Percentiles rank a stretch among this genome's conserved stretches.
Conservation (phyloP, 129 eudicot species). For the Arctium lappa region DNA sequence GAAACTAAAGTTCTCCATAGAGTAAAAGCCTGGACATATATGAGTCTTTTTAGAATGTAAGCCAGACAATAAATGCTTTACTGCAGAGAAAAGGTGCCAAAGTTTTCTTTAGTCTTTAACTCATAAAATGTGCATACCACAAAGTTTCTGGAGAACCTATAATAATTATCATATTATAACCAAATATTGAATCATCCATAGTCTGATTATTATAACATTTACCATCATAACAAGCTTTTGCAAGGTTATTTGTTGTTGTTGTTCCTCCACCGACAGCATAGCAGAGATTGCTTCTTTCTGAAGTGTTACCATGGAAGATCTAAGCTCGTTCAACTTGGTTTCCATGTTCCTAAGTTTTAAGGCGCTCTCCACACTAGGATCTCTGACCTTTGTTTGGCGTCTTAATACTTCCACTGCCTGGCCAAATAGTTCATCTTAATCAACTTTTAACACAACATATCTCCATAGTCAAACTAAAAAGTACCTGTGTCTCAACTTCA, state of each 20-base stretch:
- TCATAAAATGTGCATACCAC: not conserved
- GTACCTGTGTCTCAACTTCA: slow-evolving; percentile 90
- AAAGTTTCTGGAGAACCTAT: not conserved
- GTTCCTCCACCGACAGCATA: slow-evolving; percentile 88
- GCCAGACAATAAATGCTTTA: not conserved
- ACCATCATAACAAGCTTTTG: slow-evolving; percentile 84
- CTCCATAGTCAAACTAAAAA: not conserved
- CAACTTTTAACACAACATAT: not conserved
- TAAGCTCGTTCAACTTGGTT: slow-evolving; percentile 55
- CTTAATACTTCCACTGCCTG: slow-evolving; percentile 83
- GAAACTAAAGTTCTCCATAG: slow-evolving; percentile 1
- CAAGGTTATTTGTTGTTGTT: slow-evolving; percentile 77
- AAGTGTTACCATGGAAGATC: slow-evolving; percentile 64
- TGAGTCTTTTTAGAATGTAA: not conserved
- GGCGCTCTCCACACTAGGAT: slow-evolving; percentile 56
- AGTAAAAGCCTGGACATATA: not conserved
- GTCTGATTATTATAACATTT: slow-evolving; percentile 9
- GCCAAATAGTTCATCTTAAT: not conserved
- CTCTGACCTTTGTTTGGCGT: slow-evolving; percentile 61
- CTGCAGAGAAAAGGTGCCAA: not conserved
- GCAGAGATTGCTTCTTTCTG: slow-evolving; percentile 86
- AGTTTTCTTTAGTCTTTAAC: too few relatives aligned
- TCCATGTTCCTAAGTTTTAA: slow-evolving; percentile 73
- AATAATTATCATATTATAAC: not conserved
- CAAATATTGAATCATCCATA: slow-evolving; percentile 1